Evolutionary conservation across 331 rosid genomes (phyloP).

Genomic region (Arachis monticola): DNA sequence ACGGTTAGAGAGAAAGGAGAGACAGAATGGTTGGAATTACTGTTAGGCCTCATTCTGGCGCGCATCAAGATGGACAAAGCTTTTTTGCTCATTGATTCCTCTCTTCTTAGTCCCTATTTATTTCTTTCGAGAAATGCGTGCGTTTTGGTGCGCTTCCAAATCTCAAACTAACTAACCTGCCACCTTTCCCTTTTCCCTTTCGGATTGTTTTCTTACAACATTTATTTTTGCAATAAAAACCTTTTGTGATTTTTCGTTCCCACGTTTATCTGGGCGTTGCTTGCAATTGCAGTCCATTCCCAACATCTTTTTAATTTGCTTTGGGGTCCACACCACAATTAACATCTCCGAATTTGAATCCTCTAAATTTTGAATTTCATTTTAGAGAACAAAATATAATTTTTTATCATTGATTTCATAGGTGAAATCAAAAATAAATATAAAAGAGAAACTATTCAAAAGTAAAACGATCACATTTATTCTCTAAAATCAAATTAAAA

Average conservation of each 20-base stretch:
- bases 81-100: slow-evolving; percentile 61
- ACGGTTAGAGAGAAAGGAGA: slow-evolving; percentile 68
- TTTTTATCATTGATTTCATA: too few species aligned
- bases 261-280: slow-evolving; percentile 31
- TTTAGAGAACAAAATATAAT: too few species aligned
- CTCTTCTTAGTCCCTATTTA: neutral
- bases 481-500: too few species aligned
- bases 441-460: too few species aligned
- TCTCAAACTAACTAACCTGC: slow-evolving; percentile 4
- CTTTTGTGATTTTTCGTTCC: neutral
- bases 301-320: neutral
- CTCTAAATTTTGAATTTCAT: too few species aligned
- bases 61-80: slow-evolving; percentile 84
- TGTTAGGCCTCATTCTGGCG: slow-evolving; percentile 83
- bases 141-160: slow-evolving; percentile 29
- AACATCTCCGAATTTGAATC: neutral
- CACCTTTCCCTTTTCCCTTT: neutral
- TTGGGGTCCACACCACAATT: neutral
- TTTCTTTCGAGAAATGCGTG: neutral
- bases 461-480: too few species aligned
- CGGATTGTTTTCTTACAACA: slow-evolving; percentile 23
- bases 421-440: too few species aligned
- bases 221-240: neutral
- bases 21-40: slow-evolving; percentile 55
- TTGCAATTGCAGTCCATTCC: slow-evolving; percentile 34